Evolutionary conservation across 768 basidiomycete species (phyloP).

Genomic region (Rhizopogon sp.): DNA sequence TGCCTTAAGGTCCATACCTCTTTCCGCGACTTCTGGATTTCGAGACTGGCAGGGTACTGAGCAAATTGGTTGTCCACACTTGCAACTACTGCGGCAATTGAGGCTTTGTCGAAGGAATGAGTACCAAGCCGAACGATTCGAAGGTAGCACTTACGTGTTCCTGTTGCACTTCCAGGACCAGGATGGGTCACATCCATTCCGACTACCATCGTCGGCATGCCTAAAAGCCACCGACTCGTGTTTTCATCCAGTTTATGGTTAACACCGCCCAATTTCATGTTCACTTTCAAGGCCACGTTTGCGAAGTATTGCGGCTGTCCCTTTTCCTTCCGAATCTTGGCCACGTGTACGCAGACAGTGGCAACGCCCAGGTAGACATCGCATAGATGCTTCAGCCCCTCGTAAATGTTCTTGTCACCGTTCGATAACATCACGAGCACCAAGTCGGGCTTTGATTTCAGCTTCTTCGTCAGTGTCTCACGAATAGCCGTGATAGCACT

Average conservation of each 20-base stretch:
- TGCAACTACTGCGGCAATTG: constrained; percentile 51
- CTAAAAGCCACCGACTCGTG: constrained; percentile 33
- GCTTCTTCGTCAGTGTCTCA: constrained; percentile 27
- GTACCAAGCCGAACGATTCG: background rate
- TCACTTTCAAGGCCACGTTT: constrained; percentile 51
- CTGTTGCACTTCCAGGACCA: constrained; percentile 59
- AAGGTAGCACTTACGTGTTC: constrained; percentile 31
- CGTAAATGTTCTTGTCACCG: constrained; percentile 43
- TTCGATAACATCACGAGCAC: constrained; percentile 44
- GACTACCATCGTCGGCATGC: constrained; percentile 45
- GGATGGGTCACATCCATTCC: constrained; percentile 75
- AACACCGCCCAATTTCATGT: constrained; percentile 51
- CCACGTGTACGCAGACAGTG: constrained; percentile 70
- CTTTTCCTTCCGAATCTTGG: constrained; percentile 65
- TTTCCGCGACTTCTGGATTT: constrained; percentile 56
- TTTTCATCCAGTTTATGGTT: constrained; percentile 41
- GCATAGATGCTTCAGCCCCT: constrained; percentile 47
- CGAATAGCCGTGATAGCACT: constrained; percentile 45
- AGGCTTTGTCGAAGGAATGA: constrained; percentile 23
- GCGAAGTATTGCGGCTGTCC: constrained; percentile 52
- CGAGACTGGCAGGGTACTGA: constrained; percentile 46
- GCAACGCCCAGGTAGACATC: constrained; percentile 45
- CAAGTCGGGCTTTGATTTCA: constrained; percentile 36
- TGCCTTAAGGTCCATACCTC: constrained; percentile 43
- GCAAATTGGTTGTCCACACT: constrained; percentile 39